phyloP scores from a whole-genome alignment of 768 basidiomycete genomes.

The Suillus clintonianus region DNA sequence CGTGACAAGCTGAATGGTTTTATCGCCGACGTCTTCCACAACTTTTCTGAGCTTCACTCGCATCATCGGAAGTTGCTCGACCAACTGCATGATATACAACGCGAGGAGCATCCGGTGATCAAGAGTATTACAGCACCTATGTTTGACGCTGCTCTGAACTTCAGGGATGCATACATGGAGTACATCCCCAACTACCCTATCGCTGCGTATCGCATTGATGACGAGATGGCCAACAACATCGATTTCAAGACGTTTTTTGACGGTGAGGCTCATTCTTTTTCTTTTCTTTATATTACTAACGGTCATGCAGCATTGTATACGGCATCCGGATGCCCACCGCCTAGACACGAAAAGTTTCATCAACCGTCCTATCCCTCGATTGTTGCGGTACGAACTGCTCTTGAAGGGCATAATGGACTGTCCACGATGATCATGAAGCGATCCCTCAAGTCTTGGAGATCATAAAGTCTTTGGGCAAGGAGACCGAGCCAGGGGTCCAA shows the following conservation, averaged over 20 bases:
- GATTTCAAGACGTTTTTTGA: constrained; percentile 84
- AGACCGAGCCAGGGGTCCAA: constrained; percentile 83
- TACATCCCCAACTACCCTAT: constrained; percentile 94
- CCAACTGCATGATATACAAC: constrained; percentile 81
- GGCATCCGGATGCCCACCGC: constrained; percentile 76
- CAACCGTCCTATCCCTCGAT: constrained; percentile 86
- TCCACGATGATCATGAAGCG: constrained; percentile 78
- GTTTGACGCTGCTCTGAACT: constrained; percentile 88
- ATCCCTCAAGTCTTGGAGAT: constrained; percentile 88
- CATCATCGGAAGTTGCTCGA: constrained; percentile 80
- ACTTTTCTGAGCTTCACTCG: constrained; percentile 71
- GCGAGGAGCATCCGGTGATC: constrained; percentile 83
- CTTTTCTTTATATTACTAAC: constrained; percentile 4
- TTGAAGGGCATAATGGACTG: constrained; percentile 78
- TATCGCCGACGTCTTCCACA: constrained; percentile 87
- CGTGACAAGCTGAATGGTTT: constrained; percentile 72
- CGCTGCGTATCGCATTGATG: constrained; percentile 83
- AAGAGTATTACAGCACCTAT: constrained; percentile 80
- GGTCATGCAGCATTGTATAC: constrained; percentile 42
- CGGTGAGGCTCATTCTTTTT: constrained; percentile 41
- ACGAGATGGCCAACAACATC: constrained; percentile 81
- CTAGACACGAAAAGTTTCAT: constrained; percentile 94
- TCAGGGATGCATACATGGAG: constrained; percentile 90
- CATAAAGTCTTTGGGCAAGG: constrained; percentile 84
- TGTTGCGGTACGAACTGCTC: constrained; percentile 86